Evolutionary conservation across 1,284 basidiomycete genomes (phyloP).

Genomic region (Coniferiporia sulphurascens): DNA sequence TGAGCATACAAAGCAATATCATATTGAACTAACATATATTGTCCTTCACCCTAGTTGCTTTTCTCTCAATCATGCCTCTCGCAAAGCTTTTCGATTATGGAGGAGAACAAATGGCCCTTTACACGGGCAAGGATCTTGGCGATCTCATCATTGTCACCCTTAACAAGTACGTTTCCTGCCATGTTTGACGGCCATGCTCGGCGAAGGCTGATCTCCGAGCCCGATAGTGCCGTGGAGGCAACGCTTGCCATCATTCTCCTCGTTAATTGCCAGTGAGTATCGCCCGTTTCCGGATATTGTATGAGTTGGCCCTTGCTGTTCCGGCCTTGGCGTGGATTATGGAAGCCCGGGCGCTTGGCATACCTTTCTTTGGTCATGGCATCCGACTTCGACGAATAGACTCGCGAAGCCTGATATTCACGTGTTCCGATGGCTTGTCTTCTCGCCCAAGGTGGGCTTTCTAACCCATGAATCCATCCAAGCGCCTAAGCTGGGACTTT

Average conservation of each 20-base stretch:
- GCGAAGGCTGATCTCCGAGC: background rate
- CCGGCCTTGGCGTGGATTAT: background rate
- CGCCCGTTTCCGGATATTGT: background rate
- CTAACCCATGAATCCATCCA: no score
- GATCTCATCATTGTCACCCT: conserved; percentile 26
- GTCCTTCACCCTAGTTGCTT: conserved; percentile 35
- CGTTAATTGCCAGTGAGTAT: conserved; percentile 57
- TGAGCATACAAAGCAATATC: background rate
- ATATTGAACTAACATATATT: conserved; percentile 36
- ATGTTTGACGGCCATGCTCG: background rate
- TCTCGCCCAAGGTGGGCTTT: no score
- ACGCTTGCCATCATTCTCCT: conserved; percentile 64
- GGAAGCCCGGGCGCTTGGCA: background rate
- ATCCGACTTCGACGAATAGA: background rate
- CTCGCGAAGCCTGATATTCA: background rate
- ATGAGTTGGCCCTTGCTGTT: background rate
- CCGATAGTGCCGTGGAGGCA: conserved; percentile 44
- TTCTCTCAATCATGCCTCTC: conserved; percentile 24
- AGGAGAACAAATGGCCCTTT: conserved; percentile 24
- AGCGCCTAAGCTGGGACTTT: no score
- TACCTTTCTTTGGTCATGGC: background rate
- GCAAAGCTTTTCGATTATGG: conserved; percentile 26
- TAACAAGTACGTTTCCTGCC: conserved; percentile 26
- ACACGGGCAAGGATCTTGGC: conserved; percentile 23
- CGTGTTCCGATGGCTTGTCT: no score